phyloP scores from a whole-genome alignment of 345 rosid species.

The Capsella bursapastoris region DNA sequence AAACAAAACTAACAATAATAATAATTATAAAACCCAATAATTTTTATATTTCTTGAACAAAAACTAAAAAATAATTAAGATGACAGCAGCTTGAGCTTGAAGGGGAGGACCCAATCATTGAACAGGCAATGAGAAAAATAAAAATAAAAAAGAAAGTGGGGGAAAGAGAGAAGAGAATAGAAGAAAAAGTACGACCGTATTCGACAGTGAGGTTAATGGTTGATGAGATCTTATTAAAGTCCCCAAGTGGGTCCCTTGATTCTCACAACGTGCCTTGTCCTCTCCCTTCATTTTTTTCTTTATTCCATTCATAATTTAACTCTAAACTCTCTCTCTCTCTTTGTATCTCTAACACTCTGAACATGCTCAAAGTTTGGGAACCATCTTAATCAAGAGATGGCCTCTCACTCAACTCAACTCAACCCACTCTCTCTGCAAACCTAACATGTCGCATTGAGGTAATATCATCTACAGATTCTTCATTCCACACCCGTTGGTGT shows the following conservation, averaged over 20 bases:
- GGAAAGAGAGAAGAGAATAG: slow-evolving; percentile 17
- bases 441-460: slow-evolving; percentile 36
- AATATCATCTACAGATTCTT: slow-evolving; percentile 23
- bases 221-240: slow-evolving; percentile 44
- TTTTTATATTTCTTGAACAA: slow-evolving; percentile 15
- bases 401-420: slow-evolving; percentile 24
- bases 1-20: background rate
- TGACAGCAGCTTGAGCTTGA: slow-evolving; percentile 46
- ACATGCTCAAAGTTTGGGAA: slow-evolving; percentile 41
- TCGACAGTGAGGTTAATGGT: slow-evolving; percentile 41
- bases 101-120: slow-evolving; percentile 48
- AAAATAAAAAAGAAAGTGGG: background rate
- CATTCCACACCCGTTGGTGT: slow-evolving; percentile 29
- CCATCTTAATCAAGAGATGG: slow-evolving; percentile 40
- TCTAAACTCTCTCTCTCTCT: background rate
- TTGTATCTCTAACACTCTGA: slow-evolving; percentile 6
- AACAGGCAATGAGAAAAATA: slow-evolving; percentile 7
- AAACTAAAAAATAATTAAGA: slow-evolving; percentile 28
- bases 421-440: slow-evolving; percentile 16
- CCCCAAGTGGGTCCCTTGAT: slow-evolving; percentile 43
- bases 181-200: slow-evolving; percentile 51
- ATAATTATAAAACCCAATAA: background rate
- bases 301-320: background rate
- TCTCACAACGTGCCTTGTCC: slow-evolving; percentile 48
- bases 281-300: slow-evolving; percentile 20